Conservation (phyloP, 1,284 basidiomycete species). For the Gomphus bonarii region DNA sequence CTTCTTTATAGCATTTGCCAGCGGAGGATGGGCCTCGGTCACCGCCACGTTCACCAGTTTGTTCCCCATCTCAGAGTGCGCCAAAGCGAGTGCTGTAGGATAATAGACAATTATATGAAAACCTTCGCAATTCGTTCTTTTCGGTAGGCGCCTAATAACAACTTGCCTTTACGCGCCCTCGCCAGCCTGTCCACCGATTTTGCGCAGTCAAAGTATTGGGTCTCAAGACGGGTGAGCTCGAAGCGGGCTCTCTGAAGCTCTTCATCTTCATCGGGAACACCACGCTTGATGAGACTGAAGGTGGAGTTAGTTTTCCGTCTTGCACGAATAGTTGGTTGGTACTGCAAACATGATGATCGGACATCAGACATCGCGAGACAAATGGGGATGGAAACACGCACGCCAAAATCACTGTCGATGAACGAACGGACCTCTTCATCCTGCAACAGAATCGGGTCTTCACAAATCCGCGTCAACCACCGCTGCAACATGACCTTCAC, state of each 20-base stretch:
- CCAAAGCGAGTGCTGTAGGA: slow-evolving; percentile 54
- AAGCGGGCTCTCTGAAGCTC: slow-evolving; percentile 81
- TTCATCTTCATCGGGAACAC: slow-evolving; percentile 76
- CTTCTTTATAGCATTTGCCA: slow-evolving; percentile 74
- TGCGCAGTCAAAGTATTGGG: slow-evolving; percentile 81
- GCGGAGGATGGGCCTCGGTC: slow-evolving; percentile 72
- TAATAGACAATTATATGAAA: neutral
- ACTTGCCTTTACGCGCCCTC: slow-evolving; percentile 64
- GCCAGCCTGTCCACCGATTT: slow-evolving; percentile 80
- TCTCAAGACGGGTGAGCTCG: slow-evolving; percentile 82
- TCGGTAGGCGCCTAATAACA: neutral
- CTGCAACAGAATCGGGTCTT: slow-evolving; percentile 73
- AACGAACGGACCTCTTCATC: slow-evolving; percentile 91
- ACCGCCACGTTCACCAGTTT: slow-evolving; percentile 82
- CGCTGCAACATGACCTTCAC: slow-evolving; percentile 88
- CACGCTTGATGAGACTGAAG: slow-evolving; percentile 58
- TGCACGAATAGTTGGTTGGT: slow-evolving; percentile 70
- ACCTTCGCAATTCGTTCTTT: neutral
- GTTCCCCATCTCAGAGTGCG: slow-evolving; percentile 80
- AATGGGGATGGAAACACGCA: slow-evolving; percentile 18
- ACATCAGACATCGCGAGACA: neutral
- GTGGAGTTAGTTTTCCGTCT: slow-evolving; percentile 58
- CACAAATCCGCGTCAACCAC: slow-evolving; percentile 85
- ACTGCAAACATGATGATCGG: slow-evolving; percentile 20
- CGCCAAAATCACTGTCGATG: slow-evolving; percentile 90